Base-by-base conservation (phyloP, 202 grass and related monocot species). In the Schoenoplectus tabernaemontani region DNA sequence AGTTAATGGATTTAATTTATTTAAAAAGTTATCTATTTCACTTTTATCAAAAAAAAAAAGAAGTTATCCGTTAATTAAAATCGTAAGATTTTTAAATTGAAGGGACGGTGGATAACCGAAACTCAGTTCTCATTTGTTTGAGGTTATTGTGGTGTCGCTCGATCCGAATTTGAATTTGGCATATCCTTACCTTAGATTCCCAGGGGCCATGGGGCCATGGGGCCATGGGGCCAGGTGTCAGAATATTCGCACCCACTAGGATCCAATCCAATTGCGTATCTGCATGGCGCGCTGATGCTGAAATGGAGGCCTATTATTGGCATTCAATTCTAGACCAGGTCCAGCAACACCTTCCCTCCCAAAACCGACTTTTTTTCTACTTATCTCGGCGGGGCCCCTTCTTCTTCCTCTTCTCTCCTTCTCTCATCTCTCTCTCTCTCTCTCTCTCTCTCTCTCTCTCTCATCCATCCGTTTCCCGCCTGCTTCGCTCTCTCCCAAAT, bases 391-490 rank as follows among this genome's bases (percentile, higher is more conserved):
- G 44, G 2, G 9, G 13, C n/a, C 5, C 48, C 8, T 5, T 15
- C 64, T 42, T 48, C 5, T 17, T 41, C 9, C 42, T 44, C 17
- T 53, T 53, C 15, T 56, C 51, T 19, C 19, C 15, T 57, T 81
- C 77, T 76, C 66, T 22, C 6, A 5, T 80, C 44, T 64, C 68
- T 26, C 76, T 60, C 0, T 46, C 41, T 60, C 84, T 7, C 1
- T 57, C 6, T 46, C 17, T 42, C 81, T 20, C 57, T 28, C 24
- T 70, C 77, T 73, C 51, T 71, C n/a, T n/a, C n/a, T n/a, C n/a
- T n/a, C n/a, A n/a, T n/a, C n/a, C n/a, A n/a, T n/a, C n/a, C n/a
- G 65, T 74, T 59, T 88, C 86, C 88, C 88, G 85, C 88, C 65
- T 54, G 66, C 46, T 84, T 86, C 51, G 64, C 79, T 39, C 32